Evolutionary conservation across 2,329 filamentous ascomycete genomes (phyloP), one percentile per base, ranked within the genome.

Genomic region (Arachnomyces sp.): DNA sequence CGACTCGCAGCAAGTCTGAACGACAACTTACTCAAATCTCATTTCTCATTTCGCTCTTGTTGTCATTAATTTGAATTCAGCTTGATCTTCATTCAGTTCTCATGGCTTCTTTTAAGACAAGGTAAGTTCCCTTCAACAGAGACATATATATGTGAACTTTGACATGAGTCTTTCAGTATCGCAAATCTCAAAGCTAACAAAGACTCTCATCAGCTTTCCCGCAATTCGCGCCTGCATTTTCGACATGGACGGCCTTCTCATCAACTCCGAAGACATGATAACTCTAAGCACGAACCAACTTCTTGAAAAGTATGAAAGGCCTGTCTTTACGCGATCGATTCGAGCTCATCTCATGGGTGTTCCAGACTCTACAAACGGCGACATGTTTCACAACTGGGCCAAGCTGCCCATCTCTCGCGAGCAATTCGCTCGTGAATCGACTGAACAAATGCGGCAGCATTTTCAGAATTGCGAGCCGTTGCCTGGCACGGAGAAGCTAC

Each of bases 251-350:
- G 57, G 59, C 2, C 51, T 57, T 5, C 55, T 62, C 35, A 53
- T 60, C 43, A 57, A 60, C 38, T 53, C 58, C 25, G 59, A 62
- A 46, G 58, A 60, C 44, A 56, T 56, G 21, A 53, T 57, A 21
- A 52, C 51, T 17, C 32, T 34, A 11, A 46, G 44, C n/a, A 47
- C 32, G 1, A 52, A 53, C 31, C 2, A 46, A 8, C 28, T 53
- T 4, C 51, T 53, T 3, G 12, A 43, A 35, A 50, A 50, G n/a
- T 50, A 55, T 14, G 36, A 35, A 7, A 42, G 45, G 5, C 51
- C 53, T 13, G 18, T 36, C 11, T 42, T 53, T 1, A 45, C 31
- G 31, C 34, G 9, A 1, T 47, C 50, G 3, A 51, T 56, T 21
- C 39, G 44, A 40, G 42, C 52, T 12, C 42, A 49, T 35, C 45